Conservation (phyloP, 2,329 filamentous ascomycete species). For the Alternaria gaisen region DNA sequence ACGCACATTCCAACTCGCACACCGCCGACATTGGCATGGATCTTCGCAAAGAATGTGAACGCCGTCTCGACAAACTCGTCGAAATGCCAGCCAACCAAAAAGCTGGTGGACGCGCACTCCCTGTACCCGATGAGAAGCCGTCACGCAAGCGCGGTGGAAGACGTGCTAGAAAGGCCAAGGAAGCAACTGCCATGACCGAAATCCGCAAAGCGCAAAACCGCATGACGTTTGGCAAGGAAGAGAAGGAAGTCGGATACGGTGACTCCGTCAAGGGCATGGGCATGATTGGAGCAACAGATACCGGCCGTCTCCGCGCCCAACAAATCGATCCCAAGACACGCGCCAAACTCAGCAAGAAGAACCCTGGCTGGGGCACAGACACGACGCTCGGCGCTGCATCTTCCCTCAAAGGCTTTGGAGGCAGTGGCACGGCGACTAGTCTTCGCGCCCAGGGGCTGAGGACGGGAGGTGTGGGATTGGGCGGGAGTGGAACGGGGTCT, state of each 20-base stretch:
- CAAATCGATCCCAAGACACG: slow-evolving; percentile 94
- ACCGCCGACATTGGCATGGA: slow-evolving; percentile 86
- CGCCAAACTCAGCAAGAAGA: slow-evolving; percentile 93
- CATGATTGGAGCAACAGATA: slow-evolving; percentile 90
- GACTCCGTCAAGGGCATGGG: slow-evolving; percentile 88
- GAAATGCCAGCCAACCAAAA: slow-evolving; percentile 92
- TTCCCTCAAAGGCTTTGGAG: slow-evolving; percentile 80
- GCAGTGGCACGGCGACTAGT: slow-evolving; percentile 70
- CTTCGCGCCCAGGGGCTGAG: slow-evolving; percentile 82
- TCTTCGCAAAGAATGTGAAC: slow-evolving; percentile 81
- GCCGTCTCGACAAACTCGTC: slow-evolving; percentile 89
- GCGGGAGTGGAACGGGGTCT: slow-evolving; percentile 74
- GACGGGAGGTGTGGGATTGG: slow-evolving; percentile 79
- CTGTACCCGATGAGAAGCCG: slow-evolving; percentile 81
- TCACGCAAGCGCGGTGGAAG: slow-evolving; percentile 90
- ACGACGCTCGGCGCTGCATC: slow-evolving; percentile 64
- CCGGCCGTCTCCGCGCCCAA: slow-evolving; percentile 85
- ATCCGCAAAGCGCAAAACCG: slow-evolving; percentile 95
- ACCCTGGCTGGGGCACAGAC: slow-evolving; percentile 89
- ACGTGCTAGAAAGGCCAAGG: slow-evolving; percentile 91
- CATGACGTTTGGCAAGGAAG: slow-evolving; percentile 94
- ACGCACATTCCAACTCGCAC: slow-evolving; percentile 81
- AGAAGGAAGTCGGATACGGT: slow-evolving; percentile 91
- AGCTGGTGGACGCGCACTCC: slow-evolving; percentile 62
- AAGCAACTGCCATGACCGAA: slow-evolving; percentile 96